These are phyloP conservation scores for Cutaneotrichosporon cavernicola DNA, from an alignment of 1,284 basidiomycete genomes.

Conservation along the genomic window DNA sequence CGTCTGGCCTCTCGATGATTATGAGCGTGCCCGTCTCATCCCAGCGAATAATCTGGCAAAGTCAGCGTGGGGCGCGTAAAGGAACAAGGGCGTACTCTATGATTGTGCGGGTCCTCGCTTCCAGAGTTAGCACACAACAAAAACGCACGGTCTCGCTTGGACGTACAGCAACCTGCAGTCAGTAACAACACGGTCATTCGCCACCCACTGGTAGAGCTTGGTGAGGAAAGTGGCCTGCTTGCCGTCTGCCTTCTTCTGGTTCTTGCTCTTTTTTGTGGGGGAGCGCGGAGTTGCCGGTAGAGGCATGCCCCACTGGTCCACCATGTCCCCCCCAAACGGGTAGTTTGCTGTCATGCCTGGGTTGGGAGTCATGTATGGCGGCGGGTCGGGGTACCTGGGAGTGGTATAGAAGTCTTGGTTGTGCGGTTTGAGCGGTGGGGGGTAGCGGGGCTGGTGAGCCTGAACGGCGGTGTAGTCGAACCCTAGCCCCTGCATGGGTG, in stretches of 20 bases:
- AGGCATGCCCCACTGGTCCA: conserved; percentile 1
- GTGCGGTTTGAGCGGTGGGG: not conserved
- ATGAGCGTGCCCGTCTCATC: conserved; percentile 83
- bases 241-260: conserved; percentile 45
- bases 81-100: not conserved
- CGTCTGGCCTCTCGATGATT: conserved; percentile 84
- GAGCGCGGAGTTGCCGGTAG: not conserved
- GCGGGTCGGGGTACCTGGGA: not conserved
- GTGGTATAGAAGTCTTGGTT: conserved; percentile 4
- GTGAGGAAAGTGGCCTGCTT: conserved; percentile 85
- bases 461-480: not conserved
- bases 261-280: conserved; percentile 12
- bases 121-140: conserved; percentile 1
- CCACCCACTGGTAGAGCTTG: conserved; percentile 80
- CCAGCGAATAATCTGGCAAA: conserved; percentile 74
- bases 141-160: not conserved
- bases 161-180: conserved; percentile 19
- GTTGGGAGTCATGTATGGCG: not conserved
- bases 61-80: not conserved
- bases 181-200: conserved; percentile 2
- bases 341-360: not conserved
- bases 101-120: not conserved
- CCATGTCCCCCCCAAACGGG: not conserved
- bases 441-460: not conserved
- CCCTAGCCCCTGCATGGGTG: not conserved